Conservation (phyloP, 2,329 filamentous ascomycete species). For the Diaporthe nobilis region DNA sequence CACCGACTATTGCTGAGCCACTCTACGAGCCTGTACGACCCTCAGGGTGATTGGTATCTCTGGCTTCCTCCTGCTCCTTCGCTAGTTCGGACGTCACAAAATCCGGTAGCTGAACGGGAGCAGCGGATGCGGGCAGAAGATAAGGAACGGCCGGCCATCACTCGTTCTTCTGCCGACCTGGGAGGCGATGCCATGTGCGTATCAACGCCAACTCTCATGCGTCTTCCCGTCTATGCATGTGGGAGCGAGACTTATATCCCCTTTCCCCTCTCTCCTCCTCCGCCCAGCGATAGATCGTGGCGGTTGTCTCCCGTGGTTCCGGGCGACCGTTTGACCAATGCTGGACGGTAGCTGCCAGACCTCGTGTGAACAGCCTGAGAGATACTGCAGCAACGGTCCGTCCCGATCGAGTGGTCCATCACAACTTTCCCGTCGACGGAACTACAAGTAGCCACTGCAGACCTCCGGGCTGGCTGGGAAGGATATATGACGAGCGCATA, state of each 20-base stretch:
- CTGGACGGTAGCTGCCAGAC: constrained; percentile 1
- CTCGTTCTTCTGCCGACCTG: constrained; percentile 2
- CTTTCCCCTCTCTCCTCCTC: background rate
- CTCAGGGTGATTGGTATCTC: constrained; percentile 35
- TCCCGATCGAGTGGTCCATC: constrained; percentile 33
- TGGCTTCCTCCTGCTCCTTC: constrained; percentile 6
- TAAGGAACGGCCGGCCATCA: constrained; percentile 19
- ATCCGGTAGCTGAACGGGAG: constrained; percentile 32
- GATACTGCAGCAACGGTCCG: constrained; percentile 35
- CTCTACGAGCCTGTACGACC: constrained; percentile 38
- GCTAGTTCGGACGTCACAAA: constrained; percentile 23
- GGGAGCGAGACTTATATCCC: constrained; percentile 26
- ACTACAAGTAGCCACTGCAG: background rate
- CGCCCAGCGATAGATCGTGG: constrained; percentile 30
- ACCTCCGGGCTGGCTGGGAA: background rate
- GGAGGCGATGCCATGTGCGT: constrained; percentile 15
- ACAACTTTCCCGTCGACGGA: background rate
- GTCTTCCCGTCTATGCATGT: constrained; percentile 30
- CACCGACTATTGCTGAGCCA: constrained; percentile 41
- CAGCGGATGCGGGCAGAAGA: constrained; percentile 31
- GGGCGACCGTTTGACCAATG: constrained; percentile 11
- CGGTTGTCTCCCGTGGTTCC: constrained; percentile 10
- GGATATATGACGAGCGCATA: background rate
- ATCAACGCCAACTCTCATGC: constrained; percentile 34
- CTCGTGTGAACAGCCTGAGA: constrained; percentile 35